phyloP scores from a whole-genome alignment of 495 filamentous ascomycete genomes.

The Endocarpon pusillum region DNA sequence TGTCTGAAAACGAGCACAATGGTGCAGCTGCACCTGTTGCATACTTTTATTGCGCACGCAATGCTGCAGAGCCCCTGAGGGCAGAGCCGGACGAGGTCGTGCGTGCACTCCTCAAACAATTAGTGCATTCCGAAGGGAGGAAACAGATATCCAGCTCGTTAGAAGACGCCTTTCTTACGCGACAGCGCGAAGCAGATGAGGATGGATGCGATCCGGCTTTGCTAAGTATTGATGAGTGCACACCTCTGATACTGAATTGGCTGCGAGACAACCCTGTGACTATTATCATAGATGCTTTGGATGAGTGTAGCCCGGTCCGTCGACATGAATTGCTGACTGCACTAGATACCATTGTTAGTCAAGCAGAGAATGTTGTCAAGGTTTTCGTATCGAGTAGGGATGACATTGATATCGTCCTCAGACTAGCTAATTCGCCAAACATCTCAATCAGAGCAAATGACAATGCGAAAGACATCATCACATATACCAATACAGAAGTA shows the following conservation, averaged over 20 bases:
- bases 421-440: constrained; percentile 13
- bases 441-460: constrained; percentile 14
- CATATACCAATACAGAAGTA: constrained; percentile 13
- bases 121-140: constrained; percentile 3
- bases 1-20: too few relatives aligned
- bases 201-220: constrained; percentile 1
- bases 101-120: constrained; percentile 11
- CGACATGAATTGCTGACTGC: constrained; percentile 13
- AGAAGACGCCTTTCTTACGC: neutral
- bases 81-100: constrained; percentile 11
- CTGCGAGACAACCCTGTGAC: constrained; percentile 5
- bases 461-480: constrained; percentile 16
- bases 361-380: constrained; percentile 17
- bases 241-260: constrained; percentile 2
- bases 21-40: constrained; percentile 2
- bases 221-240: constrained; percentile 3
- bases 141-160: neutral
- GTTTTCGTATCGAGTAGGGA: constrained; percentile 22
- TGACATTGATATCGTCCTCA: constrained; percentile 18
- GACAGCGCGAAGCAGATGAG: constrained; percentile 3
- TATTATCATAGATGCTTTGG: constrained; percentile 24
- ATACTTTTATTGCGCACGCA: constrained; percentile 12
- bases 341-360: constrained; percentile 12
- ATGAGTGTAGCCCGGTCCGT: constrained; percentile 17
- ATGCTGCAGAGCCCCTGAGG: constrained; percentile 11